Conservation (phyloP, 495 filamentous ascomycete species). For the Elasticomyces elasticus region DNA sequence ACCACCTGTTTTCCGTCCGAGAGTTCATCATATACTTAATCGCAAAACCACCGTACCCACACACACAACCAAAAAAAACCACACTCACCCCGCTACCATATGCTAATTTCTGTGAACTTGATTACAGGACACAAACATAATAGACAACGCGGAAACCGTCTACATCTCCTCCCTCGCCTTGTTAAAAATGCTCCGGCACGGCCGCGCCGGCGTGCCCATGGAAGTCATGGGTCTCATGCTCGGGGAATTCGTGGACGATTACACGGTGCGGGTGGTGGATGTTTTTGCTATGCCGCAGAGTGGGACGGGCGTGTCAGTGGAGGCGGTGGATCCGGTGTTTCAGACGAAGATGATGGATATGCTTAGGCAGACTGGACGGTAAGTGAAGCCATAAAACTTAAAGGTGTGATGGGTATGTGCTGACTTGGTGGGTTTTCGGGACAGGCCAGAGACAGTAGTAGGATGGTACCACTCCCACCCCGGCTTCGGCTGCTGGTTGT, state of each 20-base stretch:
- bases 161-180: constrained; percentile 97
- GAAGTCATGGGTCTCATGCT: constrained; percentile 99
- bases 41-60: neutral
- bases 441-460: constrained; percentile 87
- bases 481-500: constrained; percentile 98
- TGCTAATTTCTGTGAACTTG: neutral
- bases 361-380: constrained; percentile 93
- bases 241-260: constrained; percentile 97
- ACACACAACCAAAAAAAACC: neutral
- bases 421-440: too few relatives aligned
- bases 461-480: constrained; percentile 99
- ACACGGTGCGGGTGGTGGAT: constrained; percentile 93
- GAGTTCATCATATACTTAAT: neutral
- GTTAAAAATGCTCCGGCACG: constrained; percentile 96
- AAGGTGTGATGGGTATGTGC: neutral
- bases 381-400: constrained; percentile 25
- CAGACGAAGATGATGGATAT: constrained; percentile 99
- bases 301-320: constrained; percentile 94
- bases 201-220: constrained; percentile 96
- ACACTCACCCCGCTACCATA: neutral
- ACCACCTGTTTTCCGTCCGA: too few relatives aligned
- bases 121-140: constrained; percentile 70
- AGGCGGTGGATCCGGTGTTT: constrained; percentile 95
- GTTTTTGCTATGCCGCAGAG: constrained; percentile 99
- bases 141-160: constrained; percentile 98